Evolutionary conservation across 345 rosid species (phyloP), one percentile per base, ranked within the genome.

Genomic region (Anacardium occidentale): DNA sequence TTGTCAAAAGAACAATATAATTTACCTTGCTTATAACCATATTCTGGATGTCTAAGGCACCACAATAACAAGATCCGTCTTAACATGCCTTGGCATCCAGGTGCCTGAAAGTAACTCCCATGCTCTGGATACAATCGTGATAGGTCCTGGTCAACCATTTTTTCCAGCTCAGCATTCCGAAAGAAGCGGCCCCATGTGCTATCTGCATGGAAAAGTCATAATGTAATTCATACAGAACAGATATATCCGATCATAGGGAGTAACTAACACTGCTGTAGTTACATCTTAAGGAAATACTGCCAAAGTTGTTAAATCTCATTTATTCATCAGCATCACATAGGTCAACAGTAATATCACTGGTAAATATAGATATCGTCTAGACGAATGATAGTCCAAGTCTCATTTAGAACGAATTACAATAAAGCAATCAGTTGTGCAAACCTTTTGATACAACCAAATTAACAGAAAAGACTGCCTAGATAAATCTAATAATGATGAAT

Each of bases 161-260:
- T 95, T 78, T 92, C 99, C 70, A 95, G 81, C 85, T 92, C 98
- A 13, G 98, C 98, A 76, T 87, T 92, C 29, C 93, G 90, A 77
- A 92, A 95, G 84, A 88, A 90, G 52, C 94, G 94, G 32, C 98
- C 88, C 99, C 99, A 95, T 45, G 90, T 85, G 85, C 99, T 95
- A 77, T 95, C 99, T 92, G 86, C 82, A 77, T 42, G 54, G 37
- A 10, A 58, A 55, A 75, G 40, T 66, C 44, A n/a, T 45, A 37
- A 21, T 13, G 17, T 34, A 68, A 75, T 64, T 24, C 72, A 40
- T 15, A 10, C 29, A 60, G 52, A 70, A 65, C 25, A 61, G 47
- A 56, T 14, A 68, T 10, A 56, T 21, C 26, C 3, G 4, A 4
- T 17, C 10, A 69, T 14, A 0, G 11, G 56, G 45, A 70, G 32